phyloP scores from a whole-genome alignment of 306 rosid genomes.

The Alnus rubra region DNA sequence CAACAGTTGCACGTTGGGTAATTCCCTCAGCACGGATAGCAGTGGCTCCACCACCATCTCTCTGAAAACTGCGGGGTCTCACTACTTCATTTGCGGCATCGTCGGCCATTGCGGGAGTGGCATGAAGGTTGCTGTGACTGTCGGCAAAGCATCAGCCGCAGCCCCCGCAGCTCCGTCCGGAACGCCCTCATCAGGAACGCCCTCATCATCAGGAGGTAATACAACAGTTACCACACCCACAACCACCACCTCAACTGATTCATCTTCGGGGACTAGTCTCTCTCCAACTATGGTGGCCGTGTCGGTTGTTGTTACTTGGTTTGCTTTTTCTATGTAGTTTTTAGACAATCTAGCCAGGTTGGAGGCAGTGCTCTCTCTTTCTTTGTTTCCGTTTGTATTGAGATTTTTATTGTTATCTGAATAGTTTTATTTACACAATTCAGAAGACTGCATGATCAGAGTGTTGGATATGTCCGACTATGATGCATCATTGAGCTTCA shows the following conservation, averaged over 20 bases:
- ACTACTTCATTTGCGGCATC: constrained; percentile 65
- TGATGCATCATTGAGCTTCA: constrained; percentile 9
- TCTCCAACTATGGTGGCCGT: constrained; percentile 32
- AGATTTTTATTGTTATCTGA: background rate
- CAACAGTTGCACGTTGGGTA: constrained; percentile 58
- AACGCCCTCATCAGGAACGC: constrained; percentile 39
- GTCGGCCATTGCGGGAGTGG: constrained; percentile 73
- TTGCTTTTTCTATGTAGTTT: constrained; percentile 17
- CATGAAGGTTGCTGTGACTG: constrained; percentile 82
- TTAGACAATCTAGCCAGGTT: constrained; percentile 46
- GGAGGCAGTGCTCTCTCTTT: constrained; percentile 81
- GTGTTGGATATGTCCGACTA: constrained; percentile 5
- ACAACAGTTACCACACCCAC: constrained; percentile 32
- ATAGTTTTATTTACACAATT: background rate
- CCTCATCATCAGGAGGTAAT: constrained; percentile 23
- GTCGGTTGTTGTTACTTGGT: constrained; percentile 33
- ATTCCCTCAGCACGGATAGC: constrained; percentile 64
- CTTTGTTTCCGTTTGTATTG: constrained; percentile 5
- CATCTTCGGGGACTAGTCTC: constrained; percentile 41
- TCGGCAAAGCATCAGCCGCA: constrained; percentile 38
- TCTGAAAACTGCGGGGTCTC: constrained; percentile 71
- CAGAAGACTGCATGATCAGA: background rate
- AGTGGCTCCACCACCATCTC: constrained; percentile 68
- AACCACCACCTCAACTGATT: constrained; percentile 23
- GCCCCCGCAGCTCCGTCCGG: constrained; percentile 25